Evolutionary conservation across 306 rosid species (phyloP).

Genomic region (Malus sieversii): DNA sequence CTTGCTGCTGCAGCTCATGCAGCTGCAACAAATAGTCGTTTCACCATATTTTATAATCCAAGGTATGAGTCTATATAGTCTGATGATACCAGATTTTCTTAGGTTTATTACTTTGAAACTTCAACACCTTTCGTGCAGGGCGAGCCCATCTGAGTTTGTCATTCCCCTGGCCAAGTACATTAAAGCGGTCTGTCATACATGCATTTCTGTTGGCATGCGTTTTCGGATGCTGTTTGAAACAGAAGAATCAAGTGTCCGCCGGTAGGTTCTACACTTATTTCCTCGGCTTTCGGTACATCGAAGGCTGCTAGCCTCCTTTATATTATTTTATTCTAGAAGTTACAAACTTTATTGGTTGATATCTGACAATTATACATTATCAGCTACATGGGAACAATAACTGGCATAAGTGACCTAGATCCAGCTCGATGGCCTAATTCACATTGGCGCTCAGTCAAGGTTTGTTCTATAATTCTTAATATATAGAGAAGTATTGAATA

Average conservation of each 20-base stretch:
- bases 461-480: slow-evolving; percentile 19
- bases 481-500: background rate
- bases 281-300: background rate
- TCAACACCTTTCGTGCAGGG: slow-evolving; percentile 42
- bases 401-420: slow-evolving; percentile 86
- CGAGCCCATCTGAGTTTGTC: slow-evolving; percentile 94
- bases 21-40: slow-evolving; percentile 92
- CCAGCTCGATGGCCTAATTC: slow-evolving; percentile 77
- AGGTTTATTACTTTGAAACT: background rate
- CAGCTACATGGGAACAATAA: slow-evolving; percentile 93
- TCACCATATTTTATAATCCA: slow-evolving; percentile 93
- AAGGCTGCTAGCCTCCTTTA: background rate
- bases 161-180: slow-evolving; percentile 80
- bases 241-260: slow-evolving; percentile 93
- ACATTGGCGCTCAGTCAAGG: slow-evolving; percentile 99
- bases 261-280: slow-evolving; percentile 38
- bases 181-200: slow-evolving; percentile 93
- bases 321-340: background rate
- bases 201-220: slow-evolving; percentile 97
- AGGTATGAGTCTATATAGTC: slow-evolving; percentile 38
- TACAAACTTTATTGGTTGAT: background rate
- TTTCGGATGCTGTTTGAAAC: slow-evolving; percentile 98
- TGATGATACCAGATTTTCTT: background rate
- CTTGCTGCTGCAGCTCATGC: slow-evolving; percentile 99
- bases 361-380: slow-evolving; percentile 16